These are phyloP conservation scores for Arabidopsis thaliana DNA, from an alignment of 345 rosid genomes.

Conservation along the genomic window TAIR10.1 NC_003074.8:20494001-20494500, in stretches of 20 bases:
- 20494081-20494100: neutral
- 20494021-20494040: conserved; percentile 1
- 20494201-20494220: neutral
- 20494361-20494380: neutral
- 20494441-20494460: neutral
- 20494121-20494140: neutral
- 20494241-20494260: conserved; percentile 6
- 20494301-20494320: conserved; percentile 2
- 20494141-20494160: neutral
- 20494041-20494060: neutral
- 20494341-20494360: neutral
- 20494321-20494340: neutral
- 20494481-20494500: conserved; percentile 3
- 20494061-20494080: neutral
- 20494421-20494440: neutral
- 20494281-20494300: conserved; percentile 9
- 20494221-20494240: neutral
- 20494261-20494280: conserved; percentile 10
- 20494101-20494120: no score
- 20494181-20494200: neutral
- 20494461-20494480: neutral
- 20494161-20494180: neutral
- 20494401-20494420: neutral
- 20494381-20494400: neutral
- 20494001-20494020: neutral